Evolutionary conservation across 176 grass and related monocot genomes (phyloP).

Genomic region (Pontederia crassipes): DNA sequence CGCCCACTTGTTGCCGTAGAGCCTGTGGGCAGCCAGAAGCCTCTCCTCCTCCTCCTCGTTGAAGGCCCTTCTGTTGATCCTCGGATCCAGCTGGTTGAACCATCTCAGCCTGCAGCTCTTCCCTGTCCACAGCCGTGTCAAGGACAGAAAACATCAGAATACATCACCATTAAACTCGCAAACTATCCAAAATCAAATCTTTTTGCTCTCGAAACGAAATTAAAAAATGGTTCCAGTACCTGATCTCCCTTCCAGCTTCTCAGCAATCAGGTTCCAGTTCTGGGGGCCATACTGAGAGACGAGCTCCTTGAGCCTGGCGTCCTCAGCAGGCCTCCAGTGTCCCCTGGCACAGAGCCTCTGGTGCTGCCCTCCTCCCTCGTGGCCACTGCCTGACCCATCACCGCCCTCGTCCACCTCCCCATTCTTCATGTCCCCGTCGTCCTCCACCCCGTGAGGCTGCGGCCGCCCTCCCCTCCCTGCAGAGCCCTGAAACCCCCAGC

Average conservation of each 20-base stretch:
- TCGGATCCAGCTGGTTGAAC: constrained; percentile 28
- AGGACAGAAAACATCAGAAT: neutral
- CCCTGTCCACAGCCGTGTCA: constrained; percentile 4
- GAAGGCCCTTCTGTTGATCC: constrained; percentile 24
- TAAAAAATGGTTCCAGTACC: constrained; percentile 3
- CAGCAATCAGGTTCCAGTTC: constrained; percentile 26
- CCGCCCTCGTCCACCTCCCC: neutral
- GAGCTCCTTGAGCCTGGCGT: constrained; percentile 17
- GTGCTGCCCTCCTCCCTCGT: constrained; percentile 2
- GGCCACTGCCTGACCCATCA: neutral
- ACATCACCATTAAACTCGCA: neutral
- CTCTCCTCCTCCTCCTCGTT: constrained; percentile 20
- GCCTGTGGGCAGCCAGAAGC: constrained; percentile 19
- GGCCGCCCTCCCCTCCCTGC: neutral
- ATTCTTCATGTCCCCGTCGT: neutral
- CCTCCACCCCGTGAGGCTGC: too few relatives aligned
- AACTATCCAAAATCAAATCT: neutral
- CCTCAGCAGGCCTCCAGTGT: constrained; percentile 23
- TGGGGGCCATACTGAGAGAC: constrained; percentile 19
- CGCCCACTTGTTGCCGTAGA: constrained; percentile 28
- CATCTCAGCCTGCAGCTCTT: constrained; percentile 27
- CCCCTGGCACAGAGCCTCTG: constrained; percentile 19
- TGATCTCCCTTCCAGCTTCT: constrained; percentile 21
- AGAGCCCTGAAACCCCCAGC: neutral
- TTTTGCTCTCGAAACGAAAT: neutral